A percentile compares a stretch with the other conserved stretches of the same genome.
These are phyloP conservation scores for Perilla frutescens DNA, from an alignment of 257 asterid species.

Conservation along the genomic window DNA sequence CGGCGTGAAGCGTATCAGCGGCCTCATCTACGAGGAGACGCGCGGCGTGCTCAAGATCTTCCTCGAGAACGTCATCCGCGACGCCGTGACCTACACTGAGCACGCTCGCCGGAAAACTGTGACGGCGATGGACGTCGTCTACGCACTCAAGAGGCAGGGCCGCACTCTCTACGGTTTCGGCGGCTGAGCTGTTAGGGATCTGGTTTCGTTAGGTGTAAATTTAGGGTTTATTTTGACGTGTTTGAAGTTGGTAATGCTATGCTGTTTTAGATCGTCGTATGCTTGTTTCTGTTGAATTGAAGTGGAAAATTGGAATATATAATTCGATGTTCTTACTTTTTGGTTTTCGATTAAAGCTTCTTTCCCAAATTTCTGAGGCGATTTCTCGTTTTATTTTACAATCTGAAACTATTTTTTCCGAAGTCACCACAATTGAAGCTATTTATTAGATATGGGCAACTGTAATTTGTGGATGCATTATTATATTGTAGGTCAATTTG, in stretches of 20 bases:
- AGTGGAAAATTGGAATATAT: background rate
- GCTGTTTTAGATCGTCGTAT: background rate
- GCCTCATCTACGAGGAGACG: slow-evolving; percentile 42
- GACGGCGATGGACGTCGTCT: slow-evolving; percentile 49
- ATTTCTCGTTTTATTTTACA: too few relatives aligned
- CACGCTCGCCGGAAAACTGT: slow-evolving; percentile 44
- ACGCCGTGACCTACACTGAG: slow-evolving; percentile 40
- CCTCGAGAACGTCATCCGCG: slow-evolving; percentile 42
- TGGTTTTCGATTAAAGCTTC: too few relatives aligned
- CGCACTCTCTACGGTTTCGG: slow-evolving; percentile 50
- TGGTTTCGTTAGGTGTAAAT: slow-evolving; percentile 13
- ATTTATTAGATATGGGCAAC: too few relatives aligned
- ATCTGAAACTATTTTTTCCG: too few relatives aligned
- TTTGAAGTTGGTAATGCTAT: background rate
- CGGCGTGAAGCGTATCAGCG: slow-evolving; percentile 50
- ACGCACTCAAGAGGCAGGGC: slow-evolving; percentile 55
- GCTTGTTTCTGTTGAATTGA: background rate
- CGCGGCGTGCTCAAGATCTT: slow-evolving; percentile 43
- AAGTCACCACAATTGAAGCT: too few relatives aligned
- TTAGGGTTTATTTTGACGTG: background rate
- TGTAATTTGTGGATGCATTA: too few relatives aligned
- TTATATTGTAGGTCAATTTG: too few relatives aligned
- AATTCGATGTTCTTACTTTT: too few relatives aligned
- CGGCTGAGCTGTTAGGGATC: slow-evolving; percentile 32
- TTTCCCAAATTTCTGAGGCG: too few relatives aligned